Conservation (phyloP, 1,139 yeast genomes). For the Yamadazyma atlantica region DNA sequence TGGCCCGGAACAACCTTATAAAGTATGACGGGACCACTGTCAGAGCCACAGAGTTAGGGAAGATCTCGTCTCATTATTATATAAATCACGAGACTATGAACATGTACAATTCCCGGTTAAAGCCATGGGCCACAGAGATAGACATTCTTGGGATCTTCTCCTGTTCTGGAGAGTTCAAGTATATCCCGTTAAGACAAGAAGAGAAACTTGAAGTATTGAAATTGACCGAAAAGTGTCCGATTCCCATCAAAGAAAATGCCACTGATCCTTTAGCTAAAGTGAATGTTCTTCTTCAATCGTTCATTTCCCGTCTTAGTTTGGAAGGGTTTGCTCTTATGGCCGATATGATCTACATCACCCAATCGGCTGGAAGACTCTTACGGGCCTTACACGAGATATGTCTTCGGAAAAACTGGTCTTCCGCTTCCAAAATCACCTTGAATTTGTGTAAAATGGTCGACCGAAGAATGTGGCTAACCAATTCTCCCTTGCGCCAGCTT, state of each 20-base stretch:
- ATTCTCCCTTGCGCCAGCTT: slow-evolving; percentile 86
- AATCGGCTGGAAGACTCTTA: slow-evolving; percentile 86
- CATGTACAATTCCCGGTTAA: slow-evolving; percentile 58
- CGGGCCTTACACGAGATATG: slow-evolving; percentile 85
- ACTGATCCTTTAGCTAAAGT: slow-evolving; percentile 79
- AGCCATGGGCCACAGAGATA: slow-evolving; percentile 64
- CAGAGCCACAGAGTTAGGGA: slow-evolving; percentile 72
- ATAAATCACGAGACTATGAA: slow-evolving; percentile 72
- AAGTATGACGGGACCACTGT: slow-evolving; percentile 60
- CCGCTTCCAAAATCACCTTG: slow-evolving; percentile 55
- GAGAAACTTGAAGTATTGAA: slow-evolving; percentile 77
- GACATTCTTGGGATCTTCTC: slow-evolving; percentile 80
- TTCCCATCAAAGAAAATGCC: slow-evolving; percentile 75
- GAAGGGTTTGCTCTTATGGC: slow-evolving; percentile 92
- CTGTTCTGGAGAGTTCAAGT: slow-evolving; percentile 79
- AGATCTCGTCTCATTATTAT: slow-evolving; percentile 84
- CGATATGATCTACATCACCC: slow-evolving; percentile 92
- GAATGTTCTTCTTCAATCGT: slow-evolving; percentile 78
- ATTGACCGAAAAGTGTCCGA: slow-evolving; percentile 73
- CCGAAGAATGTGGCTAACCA: slow-evolving; percentile 78
- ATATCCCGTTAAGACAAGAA: slow-evolving; percentile 82
- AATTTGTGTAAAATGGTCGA: slow-evolving; percentile 81
- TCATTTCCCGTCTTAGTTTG: slow-evolving; percentile 69
- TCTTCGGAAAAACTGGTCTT: slow-evolving; percentile 70
- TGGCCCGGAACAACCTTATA: slow-evolving; percentile 56